phyloP scores from a whole-genome alignment of 805 yeast species.

The Komagataella ulmi region DNA sequence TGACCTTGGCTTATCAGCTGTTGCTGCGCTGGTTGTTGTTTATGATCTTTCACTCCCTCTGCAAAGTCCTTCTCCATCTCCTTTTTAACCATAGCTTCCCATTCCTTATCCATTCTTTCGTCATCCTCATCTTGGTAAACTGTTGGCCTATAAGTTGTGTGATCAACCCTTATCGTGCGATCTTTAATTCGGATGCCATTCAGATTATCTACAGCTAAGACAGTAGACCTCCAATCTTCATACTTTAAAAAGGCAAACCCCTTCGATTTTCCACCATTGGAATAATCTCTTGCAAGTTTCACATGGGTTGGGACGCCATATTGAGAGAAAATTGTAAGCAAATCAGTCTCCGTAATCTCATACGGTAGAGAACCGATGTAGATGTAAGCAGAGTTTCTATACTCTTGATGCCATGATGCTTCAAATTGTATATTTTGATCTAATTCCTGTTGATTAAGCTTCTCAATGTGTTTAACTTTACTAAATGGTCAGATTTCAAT shows the following conservation, averaged over 20 bases:
- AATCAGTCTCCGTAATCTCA: slow-evolving; percentile 60
- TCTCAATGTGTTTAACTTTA: slow-evolving; percentile 27
- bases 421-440: slow-evolving; percentile 38
- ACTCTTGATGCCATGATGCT: slow-evolving; percentile 89
- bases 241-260: slow-evolving; percentile 80
- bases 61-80: slow-evolving; percentile 35
- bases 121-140: slow-evolving; percentile 21
- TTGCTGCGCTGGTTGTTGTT: slow-evolving; percentile 1
- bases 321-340: slow-evolving; percentile 72
- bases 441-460: slow-evolving; percentile 56
- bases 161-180: slow-evolving; percentile 44
- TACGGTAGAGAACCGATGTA: slow-evolving; percentile 63
- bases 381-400: slow-evolving; percentile 60
- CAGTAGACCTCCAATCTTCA: slow-evolving; percentile 67
- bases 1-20: slow-evolving; percentile 2
- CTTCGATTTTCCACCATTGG: slow-evolving; percentile 41
- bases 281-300: slow-evolving; percentile 51
- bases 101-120: slow-evolving; percentile 24
- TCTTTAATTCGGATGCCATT: slow-evolving; percentile 53
- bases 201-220: slow-evolving; percentile 80
- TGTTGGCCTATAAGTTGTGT: slow-evolving; percentile 31
- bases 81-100: slow-evolving; percentile 12
- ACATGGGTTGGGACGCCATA: slow-evolving; percentile 78
- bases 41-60: slow-evolving; percentile 12
- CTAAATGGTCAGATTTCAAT: slow-evolving; percentile 1